Evolutionary conservation across 139 green algal species (phyloP), one percentile per base, ranked within the genome.

Genomic region (Picochlorum sp.): DNA sequence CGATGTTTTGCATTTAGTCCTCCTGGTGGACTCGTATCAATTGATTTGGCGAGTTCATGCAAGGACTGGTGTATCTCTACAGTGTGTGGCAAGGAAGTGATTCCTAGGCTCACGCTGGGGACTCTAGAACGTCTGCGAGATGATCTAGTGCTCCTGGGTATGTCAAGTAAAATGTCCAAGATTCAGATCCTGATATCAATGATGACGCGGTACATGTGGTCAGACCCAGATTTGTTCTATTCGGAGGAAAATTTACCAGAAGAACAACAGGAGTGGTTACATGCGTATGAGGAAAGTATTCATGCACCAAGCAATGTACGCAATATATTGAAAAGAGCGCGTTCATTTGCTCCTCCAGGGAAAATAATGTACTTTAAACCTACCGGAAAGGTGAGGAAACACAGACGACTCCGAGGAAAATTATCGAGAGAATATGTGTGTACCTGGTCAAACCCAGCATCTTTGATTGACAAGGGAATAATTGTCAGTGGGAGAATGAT

Each of bases 1-100:
- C 60, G 66, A 47, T 83, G 75, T 69, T 88, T 75, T 80, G 69
- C 77, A 18, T 90, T 87, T 61, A 60, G 69, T 3, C 80, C 82
- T 7, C 84, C 84, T 2, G 84, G 81, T 16, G 67, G 57, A 38
- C 61, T 80, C 9, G 74, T 62, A 4, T 70, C 57, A 26, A 38
- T 51, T 3, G 23, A 34, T 7, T n/a, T 85, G 3, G 64, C 65
- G 3, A 44, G 54, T 15, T 65, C 56, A 0, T 61, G 72, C 4
- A 10, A 16, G 2, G 65, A 67, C 7, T 87, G 68, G 64, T 78
- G 66, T 65, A 82, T 74, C 6, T 72, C 60, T 37, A 66, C 80
- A 26, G 69, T 85, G 23, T 68, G 74, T 8, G 83, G 81, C 37
- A 80, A 76, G 56, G 81, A 86, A 65, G 75, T 79, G 69, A 80